Evolutionary conservation across 2,329 filamentous ascomycete genomes (phyloP), one percentile per base, ranked within the genome.

Genomic region (Talaromyces sp.): DNA sequence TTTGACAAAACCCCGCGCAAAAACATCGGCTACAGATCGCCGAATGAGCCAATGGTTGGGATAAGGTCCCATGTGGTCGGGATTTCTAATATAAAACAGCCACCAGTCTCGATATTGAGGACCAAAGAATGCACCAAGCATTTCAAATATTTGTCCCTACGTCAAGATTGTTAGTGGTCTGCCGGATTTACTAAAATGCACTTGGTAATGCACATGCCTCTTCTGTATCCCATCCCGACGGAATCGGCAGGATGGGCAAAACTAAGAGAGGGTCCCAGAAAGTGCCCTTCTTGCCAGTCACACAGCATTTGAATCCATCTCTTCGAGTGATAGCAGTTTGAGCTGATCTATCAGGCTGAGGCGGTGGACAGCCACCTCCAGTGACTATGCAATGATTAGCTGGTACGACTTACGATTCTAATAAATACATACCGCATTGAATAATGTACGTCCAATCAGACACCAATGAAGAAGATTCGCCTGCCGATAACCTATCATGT

Each of bases 51-150:
- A 35, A 35, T 50, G 45, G 45, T 50, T 35, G 45, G 25, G 10
- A 50, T 35, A 35, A 15, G 45, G 45, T 21, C 28, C 28, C 2
- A 13, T 50, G 5, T n/a, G 45, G n/a, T 25, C 19, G 17, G 45
- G 10, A 35, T 25, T 50, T 22, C 45, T 50, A 17, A 50, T 35
- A 22, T 50, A 50, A 35, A 21, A 50, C 17, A 50, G 28, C 45
- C 45, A 50, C 45, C 45, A 50, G 31, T 50, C 45, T 21, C 45
- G 28, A 35, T 50, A 50, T 50, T 50, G 45, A 11, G 45, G 45
- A 35, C 25, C 45, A 35, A 50, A 50, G 28, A 50, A 50, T 50
- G 45, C 45, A 25, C 28, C 28, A 35, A 50, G 45, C 45, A 50
- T 50, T 6, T 50, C 31, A 15, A 22, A 35, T 17, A 50, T 35